A percentile compares a stretch with the other conserved stretches of the same genome.
Evolutionary conservation across 2,329 filamentous ascomycete species (phyloP).

Genomic region (Fusarium tuaranense): DNA sequence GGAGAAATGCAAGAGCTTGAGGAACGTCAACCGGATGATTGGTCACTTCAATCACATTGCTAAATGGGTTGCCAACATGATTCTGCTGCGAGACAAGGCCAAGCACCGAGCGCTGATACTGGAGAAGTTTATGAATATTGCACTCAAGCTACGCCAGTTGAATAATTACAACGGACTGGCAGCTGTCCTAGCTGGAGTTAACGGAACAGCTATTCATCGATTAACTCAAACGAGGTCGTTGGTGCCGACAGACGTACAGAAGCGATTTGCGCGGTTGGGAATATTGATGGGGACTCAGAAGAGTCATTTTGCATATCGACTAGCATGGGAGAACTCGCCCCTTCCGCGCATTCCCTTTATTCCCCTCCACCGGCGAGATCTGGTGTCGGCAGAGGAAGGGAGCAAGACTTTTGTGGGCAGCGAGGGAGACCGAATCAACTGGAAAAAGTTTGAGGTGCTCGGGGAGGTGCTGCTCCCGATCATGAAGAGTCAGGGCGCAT

Average conservation of each 20-base stretch:
- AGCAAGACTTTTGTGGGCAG: constrained; percentile 88
- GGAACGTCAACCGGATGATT: constrained; percentile 94
- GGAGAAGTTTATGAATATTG: constrained; percentile 95
- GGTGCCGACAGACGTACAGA: constrained; percentile 77
- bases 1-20: constrained; percentile 80
- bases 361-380: constrained; percentile 87
- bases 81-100: constrained; percentile 91
- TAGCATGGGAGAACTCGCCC: constrained; percentile 96
- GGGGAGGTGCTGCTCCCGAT: constrained; percentile 91
- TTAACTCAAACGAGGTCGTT: constrained; percentile 83
- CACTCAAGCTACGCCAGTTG: constrained; percentile 84
- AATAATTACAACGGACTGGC: constrained; percentile 98
- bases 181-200: constrained; percentile 93
- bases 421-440: constrained; percentile 84
- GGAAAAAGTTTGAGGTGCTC: constrained; percentile 98
- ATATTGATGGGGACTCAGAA: constrained; percentile 94
- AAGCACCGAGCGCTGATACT: constrained; percentile 93
- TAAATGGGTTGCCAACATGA: constrained; percentile 85
- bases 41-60: constrained; percentile 90
- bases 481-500: constrained; percentile 89
- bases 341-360: constrained; percentile 93
- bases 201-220: constrained; percentile 86
- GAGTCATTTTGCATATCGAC: constrained; percentile 93
- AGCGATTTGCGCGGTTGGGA: constrained; percentile 87
- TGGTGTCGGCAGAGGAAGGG: constrained; percentile 92